Evolutionary conservation across 257 asterid species (phyloP).

Genomic region (Fraxinus cuspidata): DNA sequence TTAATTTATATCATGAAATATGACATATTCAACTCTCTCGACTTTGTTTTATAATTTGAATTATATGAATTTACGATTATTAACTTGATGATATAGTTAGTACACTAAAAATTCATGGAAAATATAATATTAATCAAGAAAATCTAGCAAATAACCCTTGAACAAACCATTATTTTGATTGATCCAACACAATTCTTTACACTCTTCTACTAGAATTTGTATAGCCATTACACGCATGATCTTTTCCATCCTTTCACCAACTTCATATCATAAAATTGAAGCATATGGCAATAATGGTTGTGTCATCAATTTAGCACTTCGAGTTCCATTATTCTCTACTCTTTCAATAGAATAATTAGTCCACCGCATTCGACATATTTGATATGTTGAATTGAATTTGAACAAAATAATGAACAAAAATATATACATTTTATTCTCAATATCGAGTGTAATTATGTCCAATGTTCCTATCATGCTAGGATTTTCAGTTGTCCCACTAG

Average conservation of each 20-base stretch:
- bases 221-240: neutral
- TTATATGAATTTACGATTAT: neutral
- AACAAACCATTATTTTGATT: neutral
- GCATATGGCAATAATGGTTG: neutral
- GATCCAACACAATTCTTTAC: neutral
- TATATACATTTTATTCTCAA: neutral
- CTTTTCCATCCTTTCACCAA: neutral
- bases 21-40: too few species aligned
- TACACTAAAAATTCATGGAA: neutral
- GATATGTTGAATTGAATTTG: neutral
- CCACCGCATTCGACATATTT: neutral
- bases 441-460: neutral
- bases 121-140: neutral
- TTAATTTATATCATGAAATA: neutral
- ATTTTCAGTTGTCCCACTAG: neutral
- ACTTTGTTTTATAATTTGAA: neutral
- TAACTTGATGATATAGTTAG: neutral
- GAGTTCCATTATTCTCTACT: too few species aligned
- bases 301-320: too few species aligned
- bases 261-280: neutral
- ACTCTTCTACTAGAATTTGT: neutral
- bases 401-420: neutral
- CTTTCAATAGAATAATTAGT: too few species aligned
- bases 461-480: neutral
- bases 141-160: neutral